These are phyloP conservation scores for Dinochytrium kinnereticum DNA, from an alignment of 371 early-diverging fungal species.

Conservation along the genomic window DNA sequence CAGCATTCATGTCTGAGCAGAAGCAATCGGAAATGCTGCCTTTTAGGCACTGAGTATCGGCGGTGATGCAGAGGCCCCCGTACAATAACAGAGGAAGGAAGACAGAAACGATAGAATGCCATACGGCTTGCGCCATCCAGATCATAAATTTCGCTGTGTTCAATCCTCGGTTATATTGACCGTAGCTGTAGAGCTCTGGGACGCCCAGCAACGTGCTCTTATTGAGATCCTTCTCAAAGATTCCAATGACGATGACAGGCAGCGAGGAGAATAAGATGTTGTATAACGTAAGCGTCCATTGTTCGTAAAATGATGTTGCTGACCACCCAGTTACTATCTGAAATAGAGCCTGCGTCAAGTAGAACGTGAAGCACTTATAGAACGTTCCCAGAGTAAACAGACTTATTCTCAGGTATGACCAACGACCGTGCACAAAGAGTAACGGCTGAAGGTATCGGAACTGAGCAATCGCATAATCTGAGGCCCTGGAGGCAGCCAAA, in stretches of 20 bases:
- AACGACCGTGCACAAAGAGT: slow-evolving; percentile 91
- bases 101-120: slow-evolving; percentile 37
- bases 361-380: slow-evolving; percentile 70
- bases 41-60: neutral
- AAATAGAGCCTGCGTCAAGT: slow-evolving; percentile 55
- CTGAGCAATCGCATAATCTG: slow-evolving; percentile 96
- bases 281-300: slow-evolving; percentile 90
- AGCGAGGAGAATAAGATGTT: slow-evolving; percentile 90
- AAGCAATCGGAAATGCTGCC: slow-evolving; percentile 3
- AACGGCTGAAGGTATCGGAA: slow-evolving; percentile 89
- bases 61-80: slow-evolving; percentile 20
- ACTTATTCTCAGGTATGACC: slow-evolving; percentile 90
- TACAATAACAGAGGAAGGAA: slow-evolving; percentile 35
- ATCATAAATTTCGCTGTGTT: slow-evolving; percentile 25
- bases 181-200: slow-evolving; percentile 43
- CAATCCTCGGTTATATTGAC: slow-evolving; percentile 29
- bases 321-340: slow-evolving; percentile 90
- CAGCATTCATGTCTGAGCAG: slow-evolving; percentile 21
- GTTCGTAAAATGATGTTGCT: slow-evolving; percentile 92
- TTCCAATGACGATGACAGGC: slow-evolving; percentile 90
- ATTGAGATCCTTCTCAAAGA: slow-evolving; percentile 73
- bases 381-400: slow-evolving; percentile 81
- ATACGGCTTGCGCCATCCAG: slow-evolving; percentile 37
- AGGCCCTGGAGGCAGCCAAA: slow-evolving; percentile 93
- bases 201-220: slow-evolving; percentile 35